A percentile compares a stretch with the other conserved stretches of the same genome.
Evolutionary conservation across 2,329 filamentous ascomycete genomes (phyloP).

Genomic region (Fusarium udum): DNA sequence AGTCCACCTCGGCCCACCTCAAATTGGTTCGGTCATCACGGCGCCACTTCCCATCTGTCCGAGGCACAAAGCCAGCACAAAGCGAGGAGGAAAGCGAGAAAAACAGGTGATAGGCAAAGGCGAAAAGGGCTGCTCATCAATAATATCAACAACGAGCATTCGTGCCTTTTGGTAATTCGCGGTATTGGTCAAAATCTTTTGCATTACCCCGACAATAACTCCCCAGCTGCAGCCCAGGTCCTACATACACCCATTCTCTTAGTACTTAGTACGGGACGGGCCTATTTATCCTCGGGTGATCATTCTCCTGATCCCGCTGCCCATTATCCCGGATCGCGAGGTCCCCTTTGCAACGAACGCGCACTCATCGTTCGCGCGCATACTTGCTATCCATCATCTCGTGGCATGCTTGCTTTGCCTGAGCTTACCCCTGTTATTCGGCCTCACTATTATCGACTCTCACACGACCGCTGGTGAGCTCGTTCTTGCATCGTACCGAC

Average conservation of each 20-base stretch:
- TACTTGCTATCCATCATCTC: slow-evolving; percentile 4
- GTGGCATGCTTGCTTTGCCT: slow-evolving; percentile 21
- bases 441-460: slow-evolving; percentile 5
- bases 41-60: slow-evolving; percentile 35
- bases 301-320: slow-evolving; percentile 36
- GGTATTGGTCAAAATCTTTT: slow-evolving; percentile 22
- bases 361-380: slow-evolving; percentile 24
- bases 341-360: slow-evolving; percentile 25
- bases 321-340: slow-evolving; percentile 38
- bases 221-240: slow-evolving; percentile 2
- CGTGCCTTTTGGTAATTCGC: slow-evolving; percentile 19
- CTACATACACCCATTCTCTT: slow-evolving; percentile 17
- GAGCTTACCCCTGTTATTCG: slow-evolving; percentile 15
- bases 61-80: slow-evolving; percentile 34
- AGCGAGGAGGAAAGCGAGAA: slow-evolving; percentile 24
- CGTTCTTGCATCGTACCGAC: slow-evolving; percentile 33
- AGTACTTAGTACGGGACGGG: slow-evolving; percentile 17
- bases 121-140: slow-evolving; percentile 25
- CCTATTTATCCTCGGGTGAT: slow-evolving; percentile 37
- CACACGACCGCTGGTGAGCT: slow-evolving; percentile 22
- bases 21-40: slow-evolving; percentile 21
- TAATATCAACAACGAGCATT: not conserved
- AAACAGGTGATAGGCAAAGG: slow-evolving; percentile 20
- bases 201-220: slow-evolving; percentile 3
- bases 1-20: slow-evolving; percentile 38